These are phyloP conservation scores for Aspergillus clavatus DNA, from an alignment of 2,329 filamentous ascomycete genomes.

Conservation along the genomic window DNA sequence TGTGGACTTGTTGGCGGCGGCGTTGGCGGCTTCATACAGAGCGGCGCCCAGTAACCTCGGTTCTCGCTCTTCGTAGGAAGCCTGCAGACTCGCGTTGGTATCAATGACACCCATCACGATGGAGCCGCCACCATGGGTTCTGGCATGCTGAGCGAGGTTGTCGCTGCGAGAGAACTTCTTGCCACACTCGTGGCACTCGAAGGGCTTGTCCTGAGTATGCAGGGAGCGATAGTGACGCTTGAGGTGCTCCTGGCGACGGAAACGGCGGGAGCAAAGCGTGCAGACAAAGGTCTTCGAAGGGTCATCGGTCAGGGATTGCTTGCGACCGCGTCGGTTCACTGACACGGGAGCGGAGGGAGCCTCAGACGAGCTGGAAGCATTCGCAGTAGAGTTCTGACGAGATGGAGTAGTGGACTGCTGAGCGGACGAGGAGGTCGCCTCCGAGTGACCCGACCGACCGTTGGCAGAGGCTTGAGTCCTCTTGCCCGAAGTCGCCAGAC, in stretches of 20 bases:
- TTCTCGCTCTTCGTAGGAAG: slow-evolving; percentile 50
- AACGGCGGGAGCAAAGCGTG: slow-evolving; percentile 91
- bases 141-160: slow-evolving; percentile 92
- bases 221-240: slow-evolving; percentile 98
- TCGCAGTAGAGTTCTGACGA: slow-evolving; percentile 44
- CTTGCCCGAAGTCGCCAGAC: slow-evolving; percentile 18
- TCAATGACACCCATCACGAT: slow-evolving; percentile 88
- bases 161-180: slow-evolving; percentile 99
- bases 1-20: slow-evolving; percentile 59
- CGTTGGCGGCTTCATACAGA: slow-evolving; percentile 74
- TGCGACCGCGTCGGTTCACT: slow-evolving; percentile 87
- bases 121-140: slow-evolving; percentile 85
- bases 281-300: slow-evolving; percentile 98
- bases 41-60: slow-evolving; percentile 67
- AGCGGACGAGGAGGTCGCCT: slow-evolving; percentile 39
- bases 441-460: slow-evolving; percentile 26
- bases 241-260: slow-evolving; percentile 95
- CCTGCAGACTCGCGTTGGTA: slow-evolving; percentile 49
- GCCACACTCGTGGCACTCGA: slow-evolving; percentile 93
- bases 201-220: slow-evolving; percentile 97
- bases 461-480: slow-evolving; percentile 29
- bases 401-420: slow-evolving; percentile 39
- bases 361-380: slow-evolving; percentile 45
- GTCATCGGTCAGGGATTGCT: slow-evolving; percentile 96
- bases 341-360: slow-evolving; percentile 43